Evolutionary conservation across 164 flowering plant species (phyloP), one percentile per base, ranked within the genome.

Genomic region (Liriodendron chinense): DNA sequence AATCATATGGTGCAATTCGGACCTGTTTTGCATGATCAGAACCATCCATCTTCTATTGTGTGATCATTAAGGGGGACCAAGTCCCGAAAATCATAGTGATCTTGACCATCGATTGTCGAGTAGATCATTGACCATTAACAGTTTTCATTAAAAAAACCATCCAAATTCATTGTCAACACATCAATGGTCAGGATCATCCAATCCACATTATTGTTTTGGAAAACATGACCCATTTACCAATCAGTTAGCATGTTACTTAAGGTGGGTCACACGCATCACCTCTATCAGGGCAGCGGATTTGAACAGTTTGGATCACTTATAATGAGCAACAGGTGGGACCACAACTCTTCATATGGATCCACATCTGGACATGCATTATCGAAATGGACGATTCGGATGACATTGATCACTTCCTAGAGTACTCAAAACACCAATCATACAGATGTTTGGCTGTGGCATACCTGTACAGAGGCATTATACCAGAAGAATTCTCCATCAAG

Each of bases 401-500:
- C 43, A 34, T 34, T 2, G 43, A 34, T 34, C 43, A 34, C 43
- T 2, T 34, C 43, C 43, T 34, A 34, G 43, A 34, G 43, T 34
- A 34, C 6, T 34, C 61, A 56, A 56, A 56, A 56, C 3, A 8
- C 61, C 61, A 14, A 20, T 56, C 20, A 13, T 2, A 5, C 20
- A 22, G 28, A 63, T 34, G 34, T 34, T 34, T 34, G 43, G 43
- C 43, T 34, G 66, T n/a, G 24, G 23, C 24, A 47, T 79, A 94
- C 98, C 95, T 91, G 78, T 96, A 96, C 2, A 96, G 80, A 26
- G 97, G 94, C 86, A 94, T 88, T 69, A 89, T 64, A 12, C 97
- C 94, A 28, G 86, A 76, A n/a, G 89, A 82, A 53, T 80, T 78
- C 56, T 86, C 89, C 1, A 94, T 18, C 53, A 90, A 73, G 70